Base-by-base conservation (phyloP, 2,329 filamentous ascomycete species). In the Phialophora verrucosa region DNA sequence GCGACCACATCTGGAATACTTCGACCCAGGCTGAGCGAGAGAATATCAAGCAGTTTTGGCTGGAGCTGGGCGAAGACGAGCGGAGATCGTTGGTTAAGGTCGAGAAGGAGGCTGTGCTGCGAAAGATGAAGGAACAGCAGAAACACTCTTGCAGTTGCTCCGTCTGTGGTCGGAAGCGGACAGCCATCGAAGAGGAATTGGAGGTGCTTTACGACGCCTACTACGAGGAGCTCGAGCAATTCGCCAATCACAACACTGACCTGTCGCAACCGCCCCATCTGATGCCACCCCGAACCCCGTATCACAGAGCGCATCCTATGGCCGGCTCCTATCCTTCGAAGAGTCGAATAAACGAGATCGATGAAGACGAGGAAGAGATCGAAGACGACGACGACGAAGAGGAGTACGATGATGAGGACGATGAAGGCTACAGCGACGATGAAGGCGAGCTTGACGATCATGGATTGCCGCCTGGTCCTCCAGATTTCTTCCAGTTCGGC, bases 71-170 rank as follows among this genome's bases (percentile, higher is more conserved):
- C 72, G 95, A 99, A 78, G 92, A 96, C 44, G 93, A 98, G 77
- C 91, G 95, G 73, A 95, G 96, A 77, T 95, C 92, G 17, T 83
- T 99, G 55, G 93, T 99, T 75, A 97, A 97, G 80, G 94, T 99
- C 32, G 95, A 99, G 80, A 99, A 99, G 81, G 94, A 99, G 79
- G 94, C 95, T 7, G 95, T 99, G 0, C 82, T 99, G 64, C 93
- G 92, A 76, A 99, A 99, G 83, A 99, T 99, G 95, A 99, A 99
- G 84, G 95, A 99, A 79, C 95, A 99, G 79, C 95, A 99, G 79
- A 98, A 98, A 80, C 93, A 98, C 78, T 98, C 94, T 2, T 99
- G 95, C 83, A 97, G 93, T 78, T 99, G 95, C 79, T 96, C 93
- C 4, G 94, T 99, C 49, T 99, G 95, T 78, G 95, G 95, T 61